These are phyloP conservation scores for Mycena sanguinolenta DNA, from an alignment of 768 basidiomycete species.

Conservation along the genomic window DNA sequence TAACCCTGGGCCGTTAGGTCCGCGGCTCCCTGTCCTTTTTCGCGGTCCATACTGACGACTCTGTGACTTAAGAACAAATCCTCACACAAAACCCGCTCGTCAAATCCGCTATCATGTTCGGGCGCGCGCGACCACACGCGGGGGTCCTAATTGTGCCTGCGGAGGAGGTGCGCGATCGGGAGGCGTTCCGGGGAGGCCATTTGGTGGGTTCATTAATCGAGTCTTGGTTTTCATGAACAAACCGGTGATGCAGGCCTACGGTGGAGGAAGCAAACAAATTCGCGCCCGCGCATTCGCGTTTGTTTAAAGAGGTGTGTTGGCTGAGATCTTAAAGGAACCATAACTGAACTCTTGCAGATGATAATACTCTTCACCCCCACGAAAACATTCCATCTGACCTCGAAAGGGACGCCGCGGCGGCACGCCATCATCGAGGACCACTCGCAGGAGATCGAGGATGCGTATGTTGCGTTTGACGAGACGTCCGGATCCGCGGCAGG, in stretches of 20 bases:
- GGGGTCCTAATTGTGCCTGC: neutral
- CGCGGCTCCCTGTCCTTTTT: neutral
- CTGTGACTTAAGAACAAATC: conserved; percentile 9
- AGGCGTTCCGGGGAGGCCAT: conserved; percentile 39
- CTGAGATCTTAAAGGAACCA: neutral
- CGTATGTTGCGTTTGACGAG: conserved; percentile 1
- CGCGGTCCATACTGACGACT: neutral
- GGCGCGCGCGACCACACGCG: neutral
- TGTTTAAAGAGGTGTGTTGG: conserved; percentile 57
- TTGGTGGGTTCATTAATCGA: conserved; percentile 43
- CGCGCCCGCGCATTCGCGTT: conserved; percentile 57
- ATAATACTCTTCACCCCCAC: conserved; percentile 53
- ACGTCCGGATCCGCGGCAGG: neutral
- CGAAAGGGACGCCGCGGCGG: conserved; percentile 53
- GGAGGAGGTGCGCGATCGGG: neutral
- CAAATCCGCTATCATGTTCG: conserved; percentile 15
- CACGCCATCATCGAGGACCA: conserved; percentile 9
- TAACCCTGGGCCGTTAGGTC: conserved; percentile 17
- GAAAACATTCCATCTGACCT: conserved; percentile 58
- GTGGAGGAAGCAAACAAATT: conserved; percentile 56
- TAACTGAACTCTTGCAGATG: conserved; percentile 48
- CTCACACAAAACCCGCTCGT: conserved; percentile 1
- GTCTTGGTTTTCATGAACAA: too few species aligned
- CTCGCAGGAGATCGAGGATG: conserved; percentile 10
- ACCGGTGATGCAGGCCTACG: too few species aligned